Conservation (phyloP, 805 yeast species). For the Lipomyces sp. region DNA sequence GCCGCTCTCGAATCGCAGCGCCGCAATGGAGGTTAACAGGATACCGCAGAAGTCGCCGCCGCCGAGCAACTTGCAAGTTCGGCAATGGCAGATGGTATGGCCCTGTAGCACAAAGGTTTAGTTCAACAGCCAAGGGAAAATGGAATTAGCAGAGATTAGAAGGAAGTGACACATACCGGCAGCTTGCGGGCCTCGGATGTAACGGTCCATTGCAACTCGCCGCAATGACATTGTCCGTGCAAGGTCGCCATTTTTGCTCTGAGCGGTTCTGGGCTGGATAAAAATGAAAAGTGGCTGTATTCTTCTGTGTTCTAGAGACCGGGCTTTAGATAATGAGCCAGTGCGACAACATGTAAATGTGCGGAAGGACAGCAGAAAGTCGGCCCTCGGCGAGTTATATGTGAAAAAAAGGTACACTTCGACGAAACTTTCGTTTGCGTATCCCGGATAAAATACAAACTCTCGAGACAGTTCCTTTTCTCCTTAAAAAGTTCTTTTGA, state of each 20-base stretch:
- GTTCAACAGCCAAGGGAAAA: not conserved
- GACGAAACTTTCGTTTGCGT: too few relatives aligned
- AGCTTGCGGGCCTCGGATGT: constrained; percentile 16
- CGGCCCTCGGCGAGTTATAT: too few relatives aligned
- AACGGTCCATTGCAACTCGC: constrained; percentile 28
- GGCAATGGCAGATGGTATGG: constrained; percentile 28
- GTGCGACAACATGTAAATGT: too few relatives aligned
- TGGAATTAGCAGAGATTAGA: not conserved
- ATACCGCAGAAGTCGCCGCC: constrained; percentile 29
- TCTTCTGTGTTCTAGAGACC: too few relatives aligned
- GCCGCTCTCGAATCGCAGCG: constrained; percentile 24
- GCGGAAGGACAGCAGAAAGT: too few relatives aligned
- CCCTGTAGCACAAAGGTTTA: constrained; percentile 1
- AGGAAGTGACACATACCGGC: constrained; percentile 13
- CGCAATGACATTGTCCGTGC: constrained; percentile 28
- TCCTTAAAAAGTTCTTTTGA: too few relatives aligned
- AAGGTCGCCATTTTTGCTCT: constrained; percentile 21
- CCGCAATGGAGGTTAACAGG: constrained; percentile 23
- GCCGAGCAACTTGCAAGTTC: constrained; percentile 25
- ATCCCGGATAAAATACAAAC: too few relatives aligned
- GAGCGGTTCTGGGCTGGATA: too few relatives aligned
- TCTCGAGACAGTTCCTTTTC: too few relatives aligned
- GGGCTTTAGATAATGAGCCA: too few relatives aligned
- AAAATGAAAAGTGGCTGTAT: too few relatives aligned
- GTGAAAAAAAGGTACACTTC: too few relatives aligned